Conservation (phyloP, 2,329 filamentous ascomycete genomes). For the Talaromyces rugulosus region DNA sequence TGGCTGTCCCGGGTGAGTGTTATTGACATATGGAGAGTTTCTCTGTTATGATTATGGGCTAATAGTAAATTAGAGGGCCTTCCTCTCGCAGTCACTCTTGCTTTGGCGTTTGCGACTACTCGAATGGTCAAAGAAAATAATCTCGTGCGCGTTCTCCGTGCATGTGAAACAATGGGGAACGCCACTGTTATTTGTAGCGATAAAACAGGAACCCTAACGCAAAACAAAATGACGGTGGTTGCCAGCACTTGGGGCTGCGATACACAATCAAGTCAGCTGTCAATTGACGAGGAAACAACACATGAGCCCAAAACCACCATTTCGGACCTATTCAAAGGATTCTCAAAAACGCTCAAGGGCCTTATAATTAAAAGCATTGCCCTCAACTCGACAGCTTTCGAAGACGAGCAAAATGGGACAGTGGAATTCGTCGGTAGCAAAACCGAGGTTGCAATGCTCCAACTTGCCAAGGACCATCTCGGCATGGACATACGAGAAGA, state of each 20-base stretch:
- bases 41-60: not conserved
- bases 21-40: not conserved
- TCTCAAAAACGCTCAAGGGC: constrained; percentile 29
- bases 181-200: constrained; percentile 77
- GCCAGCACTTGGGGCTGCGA: constrained; percentile 63
- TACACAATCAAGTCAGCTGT: constrained; percentile 50
- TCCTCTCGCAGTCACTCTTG: constrained; percentile 72
- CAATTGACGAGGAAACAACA: constrained; percentile 16
- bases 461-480: constrained; percentile 62
- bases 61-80: constrained; percentile 55
- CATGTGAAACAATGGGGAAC: constrained; percentile 78
- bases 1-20: constrained; percentile 60
- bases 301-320: constrained; percentile 16
- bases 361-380: constrained; percentile 40
- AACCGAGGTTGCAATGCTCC: constrained; percentile 71
- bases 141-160: constrained; percentile 69
- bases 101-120: constrained; percentile 71
- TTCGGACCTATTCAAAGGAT: constrained; percentile 26
- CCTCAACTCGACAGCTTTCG: constrained; percentile 66
- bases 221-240: constrained; percentile 73
- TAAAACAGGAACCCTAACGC: constrained; percentile 71
- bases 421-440: constrained; percentile 70
- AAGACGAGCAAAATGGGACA: constrained; percentile 65
- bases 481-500: constrained; percentile 64
- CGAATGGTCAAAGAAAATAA: constrained; percentile 76